Conservation (phyloP, 2,329 filamentous ascomycete genomes). For the Aspergillus floridensis region DNA sequence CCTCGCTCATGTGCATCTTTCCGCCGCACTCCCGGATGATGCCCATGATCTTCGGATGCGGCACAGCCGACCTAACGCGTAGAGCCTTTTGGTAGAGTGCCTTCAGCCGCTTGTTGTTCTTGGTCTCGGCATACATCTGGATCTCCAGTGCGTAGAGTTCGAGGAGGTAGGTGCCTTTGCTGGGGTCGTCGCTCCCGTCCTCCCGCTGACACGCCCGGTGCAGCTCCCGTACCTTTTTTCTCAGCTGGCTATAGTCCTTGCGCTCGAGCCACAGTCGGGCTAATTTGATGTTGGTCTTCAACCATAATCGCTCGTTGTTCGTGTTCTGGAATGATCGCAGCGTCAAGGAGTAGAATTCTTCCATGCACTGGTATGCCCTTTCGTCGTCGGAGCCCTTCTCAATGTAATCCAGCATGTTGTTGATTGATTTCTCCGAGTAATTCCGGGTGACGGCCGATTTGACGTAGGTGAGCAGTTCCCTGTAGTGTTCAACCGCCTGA, state of each 20-base stretch:
- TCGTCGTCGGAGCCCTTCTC: conserved; percentile 81
- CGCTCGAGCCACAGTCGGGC: conserved; percentile 87
- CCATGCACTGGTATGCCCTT: conserved; percentile 76
- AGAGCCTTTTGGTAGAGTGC: conserved; percentile 86
- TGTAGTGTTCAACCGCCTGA: conserved; percentile 87
- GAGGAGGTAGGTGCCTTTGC: conserved; percentile 92
- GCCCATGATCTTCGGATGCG: conserved; percentile 98
- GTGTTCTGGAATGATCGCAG: conserved; percentile 93
- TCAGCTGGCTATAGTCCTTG: conserved; percentile 78
- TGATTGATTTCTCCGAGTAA: conserved; percentile 98
- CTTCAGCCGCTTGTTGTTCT: conserved; percentile 97
- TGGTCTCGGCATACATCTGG: conserved; percentile 95
- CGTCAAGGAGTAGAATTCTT: conserved; percentile 91
- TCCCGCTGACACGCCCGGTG: conserved; percentile 84
- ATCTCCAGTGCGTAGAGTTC: conserved; percentile 98
- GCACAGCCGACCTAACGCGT: conserved; percentile 91
- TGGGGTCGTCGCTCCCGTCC: conserved; percentile 79
- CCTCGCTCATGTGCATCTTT: conserved; percentile 99
- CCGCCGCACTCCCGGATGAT: conserved; percentile 98
- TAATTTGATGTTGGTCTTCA: conserved; percentile 98
- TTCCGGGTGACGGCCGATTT: conserved; percentile 95
- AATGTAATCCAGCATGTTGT: conserved; percentile 97
- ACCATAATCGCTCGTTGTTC: conserved; percentile 94
- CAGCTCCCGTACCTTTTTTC: conserved; percentile 80
- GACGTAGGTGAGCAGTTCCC: conserved; percentile 93